Conservation (phyloP, 345 rosid species). For the Rubroshorea leprosula region DNA sequence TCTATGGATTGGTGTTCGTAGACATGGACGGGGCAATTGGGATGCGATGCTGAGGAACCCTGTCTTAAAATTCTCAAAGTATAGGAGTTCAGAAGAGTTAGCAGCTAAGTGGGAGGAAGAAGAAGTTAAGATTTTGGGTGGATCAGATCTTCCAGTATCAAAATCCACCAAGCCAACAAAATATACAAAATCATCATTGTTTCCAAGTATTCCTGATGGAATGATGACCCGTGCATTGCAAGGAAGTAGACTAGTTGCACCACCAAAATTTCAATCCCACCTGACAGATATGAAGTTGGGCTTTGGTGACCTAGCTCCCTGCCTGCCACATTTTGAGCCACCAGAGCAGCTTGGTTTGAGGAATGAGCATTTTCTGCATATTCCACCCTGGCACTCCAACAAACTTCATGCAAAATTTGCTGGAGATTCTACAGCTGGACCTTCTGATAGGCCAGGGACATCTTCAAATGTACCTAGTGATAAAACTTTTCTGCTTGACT, state of each 20-base stretch:
- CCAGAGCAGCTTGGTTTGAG: slow-evolving; percentile 58
- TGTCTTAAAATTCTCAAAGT: slow-evolving; percentile 72
- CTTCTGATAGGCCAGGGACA: slow-evolving; percentile 50
- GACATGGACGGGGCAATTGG: slow-evolving; percentile 96
- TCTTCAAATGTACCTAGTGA: slow-evolving; percentile 45
- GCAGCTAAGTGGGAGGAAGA: slow-evolving; percentile 96
- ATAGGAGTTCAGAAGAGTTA: slow-evolving; percentile 66
- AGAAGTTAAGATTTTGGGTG: slow-evolving; percentile 72
- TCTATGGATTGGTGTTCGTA: slow-evolving; percentile 97
- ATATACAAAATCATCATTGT: slow-evolving; percentile 49
- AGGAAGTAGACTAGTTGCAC: slow-evolving; percentile 57
- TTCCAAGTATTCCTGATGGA: slow-evolving; percentile 80
- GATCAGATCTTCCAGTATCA: slow-evolving; percentile 39
- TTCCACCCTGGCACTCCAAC: slow-evolving; percentile 46
- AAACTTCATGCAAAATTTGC: slow-evolving; percentile 32
- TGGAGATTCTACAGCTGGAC: slow-evolving; percentile 64
- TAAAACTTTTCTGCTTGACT: slow-evolving; percentile 65
- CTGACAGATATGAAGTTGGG: slow-evolving; percentile 96
- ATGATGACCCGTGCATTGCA: slow-evolving; percentile 87
- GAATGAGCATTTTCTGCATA: slow-evolving; percentile 50
- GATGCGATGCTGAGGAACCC: slow-evolving; percentile 81
- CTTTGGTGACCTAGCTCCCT: slow-evolving; percentile 46
- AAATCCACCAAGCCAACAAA: slow-evolving; percentile 46
- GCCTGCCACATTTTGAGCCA: slow-evolving; percentile 51
- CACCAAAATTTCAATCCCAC: slow-evolving; percentile 71